Conservation (phyloP, 768 basidiomycete species). For the Lactarius evosmus region DNA sequence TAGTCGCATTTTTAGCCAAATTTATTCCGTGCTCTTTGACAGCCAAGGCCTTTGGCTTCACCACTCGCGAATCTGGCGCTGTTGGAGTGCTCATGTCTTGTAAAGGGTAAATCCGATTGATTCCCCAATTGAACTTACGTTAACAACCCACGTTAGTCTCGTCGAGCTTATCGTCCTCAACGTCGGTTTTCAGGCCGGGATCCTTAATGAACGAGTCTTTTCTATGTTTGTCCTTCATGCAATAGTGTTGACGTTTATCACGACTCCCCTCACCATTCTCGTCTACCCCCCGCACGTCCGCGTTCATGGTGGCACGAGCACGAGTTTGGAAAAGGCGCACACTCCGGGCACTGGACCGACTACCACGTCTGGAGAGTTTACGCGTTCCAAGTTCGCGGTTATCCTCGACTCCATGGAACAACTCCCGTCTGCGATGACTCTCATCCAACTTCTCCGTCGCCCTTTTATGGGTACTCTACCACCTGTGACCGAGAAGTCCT, state of each 20-base stretch:
- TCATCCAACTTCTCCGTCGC: slow-evolving; percentile 67
- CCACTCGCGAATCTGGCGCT: slow-evolving; percentile 71
- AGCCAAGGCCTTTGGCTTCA: slow-evolving; percentile 62
- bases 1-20: slow-evolving; percentile 76
- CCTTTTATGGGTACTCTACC: slow-evolving; percentile 13
- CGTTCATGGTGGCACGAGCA: slow-evolving; percentile 32
- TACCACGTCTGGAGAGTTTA: slow-evolving; percentile 34
- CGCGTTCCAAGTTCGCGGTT: slow-evolving; percentile 62
- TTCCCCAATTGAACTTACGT: neutral
- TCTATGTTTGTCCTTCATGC: slow-evolving; percentile 88
- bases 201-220: slow-evolving; percentile 65
- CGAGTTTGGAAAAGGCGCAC: slow-evolving; percentile 22
- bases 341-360: slow-evolving; percentile 12
- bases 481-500: slow-evolving; percentile 3
- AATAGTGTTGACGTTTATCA: slow-evolving; percentile 74
- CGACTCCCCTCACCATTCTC: slow-evolving; percentile 74
- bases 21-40: slow-evolving; percentile 64
- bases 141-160: slow-evolving; percentile 38
- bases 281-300: slow-evolving; percentile 73
- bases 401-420: slow-evolving; percentile 82
- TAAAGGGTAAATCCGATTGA: slow-evolving; percentile 59
- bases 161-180: slow-evolving; percentile 93
- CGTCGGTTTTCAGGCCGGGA: slow-evolving; percentile 68
- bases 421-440: slow-evolving; percentile 76
- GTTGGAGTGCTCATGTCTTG: slow-evolving; percentile 89